These are phyloP conservation scores for Pythium angustatum DNA, from an alignment of 352 stramenopile species.

Conservation along the genomic window DNA sequence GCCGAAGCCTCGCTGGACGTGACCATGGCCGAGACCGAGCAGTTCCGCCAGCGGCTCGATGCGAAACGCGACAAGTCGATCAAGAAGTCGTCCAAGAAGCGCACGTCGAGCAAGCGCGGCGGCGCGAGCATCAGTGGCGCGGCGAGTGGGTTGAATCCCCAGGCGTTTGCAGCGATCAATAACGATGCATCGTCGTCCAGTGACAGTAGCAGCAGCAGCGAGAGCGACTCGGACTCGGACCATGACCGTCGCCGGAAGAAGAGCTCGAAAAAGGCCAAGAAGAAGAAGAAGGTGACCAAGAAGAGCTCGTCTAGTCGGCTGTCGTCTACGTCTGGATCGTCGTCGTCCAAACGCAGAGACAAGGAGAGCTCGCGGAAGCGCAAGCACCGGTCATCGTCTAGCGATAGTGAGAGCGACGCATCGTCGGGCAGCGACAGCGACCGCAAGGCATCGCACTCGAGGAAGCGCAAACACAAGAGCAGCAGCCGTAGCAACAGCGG, in stretches of 20 bases:
- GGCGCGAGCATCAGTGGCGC: slow-evolving; percentile 17
- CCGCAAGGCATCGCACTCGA: slow-evolving; percentile 24
- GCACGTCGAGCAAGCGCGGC: slow-evolving; percentile 31
- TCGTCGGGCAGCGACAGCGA: slow-evolving; percentile 24
- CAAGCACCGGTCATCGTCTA: slow-evolving; percentile 20
- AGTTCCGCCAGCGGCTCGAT: slow-evolving; percentile 68
- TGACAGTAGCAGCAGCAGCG: slow-evolving; percentile 31
- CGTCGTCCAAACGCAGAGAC: slow-evolving; percentile 22
- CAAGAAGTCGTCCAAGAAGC: slow-evolving; percentile 50
- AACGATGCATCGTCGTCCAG: slow-evolving; percentile 31
- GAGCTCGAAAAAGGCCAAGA: slow-evolving; percentile 42
- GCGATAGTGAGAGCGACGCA: slow-evolving; percentile 19
- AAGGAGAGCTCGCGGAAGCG: slow-evolving; percentile 28
- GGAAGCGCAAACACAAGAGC: slow-evolving; percentile 30
- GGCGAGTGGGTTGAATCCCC: slow-evolving; percentile 62
- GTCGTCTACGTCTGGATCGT: slow-evolving; percentile 15
- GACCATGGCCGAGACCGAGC: slow-evolving; percentile 38
- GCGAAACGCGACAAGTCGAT: slow-evolving; percentile 65
- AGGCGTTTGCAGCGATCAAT: slow-evolving; percentile 69
- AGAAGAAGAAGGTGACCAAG: slow-evolving; percentile 37
- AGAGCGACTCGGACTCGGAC: slow-evolving; percentile 33
- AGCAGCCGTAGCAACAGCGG: slow-evolving; percentile 11
- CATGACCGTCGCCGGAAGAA: slow-evolving; percentile 26
- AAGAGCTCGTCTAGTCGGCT: slow-evolving; percentile 35
- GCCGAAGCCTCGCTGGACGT: slow-evolving; percentile 49